Percentiles rank a stretch among this genome's conserved stretches.
phyloP scores from a whole-genome alignment of 2,329 filamentous ascomycete genomes.

The Verticillium alfalfae region DNA sequence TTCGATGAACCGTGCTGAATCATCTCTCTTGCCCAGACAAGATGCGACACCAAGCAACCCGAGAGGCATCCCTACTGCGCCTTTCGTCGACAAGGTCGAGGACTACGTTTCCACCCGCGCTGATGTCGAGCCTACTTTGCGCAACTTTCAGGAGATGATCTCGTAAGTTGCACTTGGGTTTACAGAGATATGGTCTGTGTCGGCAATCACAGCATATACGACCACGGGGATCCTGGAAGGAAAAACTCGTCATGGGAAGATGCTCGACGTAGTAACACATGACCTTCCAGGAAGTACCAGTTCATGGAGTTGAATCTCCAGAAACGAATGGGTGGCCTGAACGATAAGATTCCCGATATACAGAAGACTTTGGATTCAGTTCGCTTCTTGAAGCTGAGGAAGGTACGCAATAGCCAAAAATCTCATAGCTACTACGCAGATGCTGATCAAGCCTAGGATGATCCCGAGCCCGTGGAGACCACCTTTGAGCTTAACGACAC shows the following conservation, averaged over 20 bases:
- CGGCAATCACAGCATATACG: no score
- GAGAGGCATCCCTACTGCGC: constrained; percentile 75
- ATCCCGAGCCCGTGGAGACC: constrained; percentile 72
- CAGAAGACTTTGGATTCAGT: constrained; percentile 93
- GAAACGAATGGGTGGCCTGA: constrained; percentile 71
- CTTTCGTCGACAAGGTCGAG: constrained; percentile 83
- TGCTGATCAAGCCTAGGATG: constrained; percentile 26
- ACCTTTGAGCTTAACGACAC: constrained; percentile 97
- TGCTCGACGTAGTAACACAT: constrained; percentile 89
- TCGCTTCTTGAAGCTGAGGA: constrained; percentile 71
- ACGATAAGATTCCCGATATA: constrained; percentile 96
- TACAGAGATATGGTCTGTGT: no score
- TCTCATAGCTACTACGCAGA: background rate
- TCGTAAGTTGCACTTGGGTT: constrained; percentile 46
- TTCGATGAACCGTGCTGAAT: no score
- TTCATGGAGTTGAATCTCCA: constrained; percentile 98
- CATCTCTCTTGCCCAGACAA: no score
- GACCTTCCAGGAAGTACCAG: constrained; percentile 79
- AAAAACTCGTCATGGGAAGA: constrained; percentile 48
- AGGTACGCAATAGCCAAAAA: constrained; percentile 39
- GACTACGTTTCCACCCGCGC: constrained; percentile 76
- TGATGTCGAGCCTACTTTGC: constrained; percentile 75
- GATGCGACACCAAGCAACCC: constrained; percentile 60
- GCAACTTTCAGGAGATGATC: constrained; percentile 90
- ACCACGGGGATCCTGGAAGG: no score